phyloP scores from a whole-genome alignment of 805 yeast genomes.

The Kuraishia ogatae region DNA sequence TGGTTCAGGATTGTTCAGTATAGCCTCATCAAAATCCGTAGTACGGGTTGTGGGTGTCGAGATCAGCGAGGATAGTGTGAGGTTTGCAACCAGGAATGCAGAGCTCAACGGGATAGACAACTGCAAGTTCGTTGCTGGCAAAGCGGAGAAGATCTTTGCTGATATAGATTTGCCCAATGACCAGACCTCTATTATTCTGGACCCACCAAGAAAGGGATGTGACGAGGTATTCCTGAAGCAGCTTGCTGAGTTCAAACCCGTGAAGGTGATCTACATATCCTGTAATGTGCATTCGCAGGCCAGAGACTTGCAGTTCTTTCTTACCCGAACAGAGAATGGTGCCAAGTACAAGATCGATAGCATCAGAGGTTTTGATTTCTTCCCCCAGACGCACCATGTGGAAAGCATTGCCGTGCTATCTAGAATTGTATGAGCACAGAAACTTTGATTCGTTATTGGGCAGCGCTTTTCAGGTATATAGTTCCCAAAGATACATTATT shows the following conservation, averaged over 20 bases:
- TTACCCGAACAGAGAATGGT: conserved; percentile 59
- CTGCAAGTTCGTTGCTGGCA: conserved; percentile 81
- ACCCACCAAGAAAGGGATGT: conserved; percentile 97
- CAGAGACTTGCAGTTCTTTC: conserved; percentile 79
- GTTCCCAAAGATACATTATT: not conserved
- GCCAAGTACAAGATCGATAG: conserved; percentile 63
- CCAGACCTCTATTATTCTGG: conserved; percentile 82
- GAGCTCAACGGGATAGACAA: conserved; percentile 64
- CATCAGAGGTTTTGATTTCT: conserved; percentile 91
- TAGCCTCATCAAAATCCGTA: conserved; percentile 77
- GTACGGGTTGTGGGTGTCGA: conserved; percentile 88
- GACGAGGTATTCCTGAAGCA: conserved; percentile 83
- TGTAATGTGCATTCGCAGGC: conserved; percentile 99
- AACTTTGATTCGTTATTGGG: not conserved
- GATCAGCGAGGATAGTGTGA: conserved; percentile 83
- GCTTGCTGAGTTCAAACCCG: conserved; percentile 74
- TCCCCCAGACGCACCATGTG: conserved; percentile 20
- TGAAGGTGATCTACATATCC: conserved; percentile 85
- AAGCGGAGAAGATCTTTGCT: conserved; percentile 84
- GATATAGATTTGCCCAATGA: conserved; percentile 67
- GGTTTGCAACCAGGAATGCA: conserved; percentile 81
- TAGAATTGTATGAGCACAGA: not conserved
- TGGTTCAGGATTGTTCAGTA: conserved; percentile 90
- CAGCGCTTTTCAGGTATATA: not conserved
- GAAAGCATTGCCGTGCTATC: conserved; percentile 34